Evolutionary conservation across 2,329 filamentous ascomycete species (phyloP).

Genomic region (Microascus cirrosus): DNA sequence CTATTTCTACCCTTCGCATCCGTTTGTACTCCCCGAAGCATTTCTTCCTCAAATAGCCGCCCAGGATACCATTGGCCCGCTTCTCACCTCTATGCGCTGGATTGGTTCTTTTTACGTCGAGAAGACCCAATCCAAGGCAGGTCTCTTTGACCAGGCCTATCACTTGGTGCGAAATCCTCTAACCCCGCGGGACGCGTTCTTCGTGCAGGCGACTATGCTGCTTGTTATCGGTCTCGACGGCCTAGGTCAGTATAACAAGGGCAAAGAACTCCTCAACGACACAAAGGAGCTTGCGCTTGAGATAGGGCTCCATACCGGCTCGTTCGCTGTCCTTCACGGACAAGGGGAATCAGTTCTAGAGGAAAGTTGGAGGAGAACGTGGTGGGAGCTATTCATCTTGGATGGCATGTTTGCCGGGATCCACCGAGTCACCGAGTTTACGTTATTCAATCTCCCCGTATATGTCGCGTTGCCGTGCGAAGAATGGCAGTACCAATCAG

Average conservation of each 20-base stretch:
- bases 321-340: conserved; percentile 55
- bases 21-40: conserved; percentile 13
- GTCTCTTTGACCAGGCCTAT: conserved; percentile 48
- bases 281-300: conserved; percentile 64
- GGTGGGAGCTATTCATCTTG: conserved; percentile 77
- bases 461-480: conserved; percentile 73
- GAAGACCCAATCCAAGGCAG: conserved; percentile 27
- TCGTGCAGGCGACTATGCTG: conserved; percentile 69
- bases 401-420: conserved; percentile 79
- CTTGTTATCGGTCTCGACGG: conserved; percentile 71
- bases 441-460: conserved; percentile 53
- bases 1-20: neutral
- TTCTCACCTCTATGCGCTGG: conserved; percentile 44
- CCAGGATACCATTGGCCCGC: conserved; percentile 15
- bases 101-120: conserved; percentile 45
- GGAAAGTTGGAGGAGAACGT: conserved; percentile 78
- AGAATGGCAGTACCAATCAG: conserved; percentile 57
- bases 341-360: conserved; percentile 57
- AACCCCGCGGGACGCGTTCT: conserved; percentile 43
- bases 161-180: conserved; percentile 34
- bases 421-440: conserved; percentile 58
- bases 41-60: conserved; percentile 38
- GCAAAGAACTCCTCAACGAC: conserved; percentile 53
- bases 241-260: conserved; percentile 57
- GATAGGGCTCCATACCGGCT: conserved; percentile 61